Percentiles rank a stretch among this genome's conserved stretches.
phyloP scores from a whole-genome alignment of 2,329 filamentous ascomycete genomes.

The Trichoderma polysporum region DNA sequence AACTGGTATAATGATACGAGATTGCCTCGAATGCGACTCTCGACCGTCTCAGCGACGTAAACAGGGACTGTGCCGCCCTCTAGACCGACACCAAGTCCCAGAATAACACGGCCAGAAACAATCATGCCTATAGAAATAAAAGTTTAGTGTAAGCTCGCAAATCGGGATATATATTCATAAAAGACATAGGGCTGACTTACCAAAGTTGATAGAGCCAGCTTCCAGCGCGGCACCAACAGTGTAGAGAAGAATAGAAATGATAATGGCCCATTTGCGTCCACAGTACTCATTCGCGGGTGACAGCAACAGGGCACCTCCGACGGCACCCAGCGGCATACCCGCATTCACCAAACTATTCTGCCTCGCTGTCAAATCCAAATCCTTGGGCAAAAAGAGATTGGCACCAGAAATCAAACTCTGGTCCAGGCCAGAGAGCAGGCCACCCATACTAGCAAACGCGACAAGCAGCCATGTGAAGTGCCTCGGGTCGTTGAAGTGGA shows the following conservation, averaged over 20 bases:
- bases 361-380: conserved; percentile 53
- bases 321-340: conserved; percentile 69
- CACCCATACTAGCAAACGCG: conserved; percentile 73
- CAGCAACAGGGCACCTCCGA: conserved; percentile 67
- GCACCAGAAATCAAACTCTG: conserved; percentile 72
- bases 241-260: conserved; percentile 67
- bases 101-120: conserved; percentile 64
- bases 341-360: conserved; percentile 68
- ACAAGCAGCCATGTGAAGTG: conserved; percentile 67
- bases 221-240: conserved; percentile 68
- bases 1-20: conserved; percentile 73
- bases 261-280: conserved; percentile 66
- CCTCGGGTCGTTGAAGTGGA: conserved; percentile 61
- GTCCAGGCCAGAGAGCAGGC: conserved; percentile 69
- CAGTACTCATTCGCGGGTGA: conserved; percentile 66
- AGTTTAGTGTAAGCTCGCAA: background rate
- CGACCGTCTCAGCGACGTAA: conserved; percentile 72
- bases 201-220: conserved; percentile 66
- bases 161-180: too few species aligned
- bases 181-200: conserved; percentile 28
- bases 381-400: conserved; percentile 62
- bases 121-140: conserved; percentile 56
- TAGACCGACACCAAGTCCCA: conserved; percentile 69
- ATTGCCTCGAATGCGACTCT: conserved; percentile 66
- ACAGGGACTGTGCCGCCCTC: conserved; percentile 74